Evolutionary conservation across 2,329 filamentous ascomycete genomes (phyloP), one percentile per base, ranked within the genome.

Genomic region (Cercospora beticola): DNA sequence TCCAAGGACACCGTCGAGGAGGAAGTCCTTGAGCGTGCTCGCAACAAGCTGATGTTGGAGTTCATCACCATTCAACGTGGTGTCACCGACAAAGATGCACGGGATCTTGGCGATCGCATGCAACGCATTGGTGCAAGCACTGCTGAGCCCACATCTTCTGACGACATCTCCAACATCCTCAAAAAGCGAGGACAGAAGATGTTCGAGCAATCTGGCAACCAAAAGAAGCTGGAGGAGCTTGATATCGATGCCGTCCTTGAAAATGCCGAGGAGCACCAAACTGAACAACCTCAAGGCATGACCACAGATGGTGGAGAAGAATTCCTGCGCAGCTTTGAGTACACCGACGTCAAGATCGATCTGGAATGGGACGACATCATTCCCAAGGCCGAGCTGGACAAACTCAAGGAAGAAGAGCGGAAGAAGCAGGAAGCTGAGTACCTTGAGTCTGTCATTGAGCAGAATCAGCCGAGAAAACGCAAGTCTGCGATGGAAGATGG

Each of bases 301-400:
- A 92, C 97, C 54, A 97, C 94, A 68, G 95, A 94, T 76, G 96
- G 95, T 76, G 95, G 95, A 82, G 94, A 97, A 78, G 97, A 97
- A 70, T 99, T 98, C 80, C 89, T 99, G 83, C 89, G 87, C 74
- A 90, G 88, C 69, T 92, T 92, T 74, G 93, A 98, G 77, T 97
- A 97, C 76, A 97, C 95, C 0, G 95, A 99, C 79, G 94, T 98
- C 80, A 98, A 98, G 81, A 92, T 98, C 69, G 87, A 98, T 72
- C 89, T 98, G 28, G 93, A 96, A 74, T 99, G 95, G 95, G 95
- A 99, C 76, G 92, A 98, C 73, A 99, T 99, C 75, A 98, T 99
- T 74, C 96, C 95, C 0, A 93, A 94, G 68, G 93, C 97, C 7
- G 90, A 97, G 76, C 86, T 99, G 18, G 94, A 94, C 16, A 90